Evolutionary conservation across 31 red algal genomes (phyloP), one percentile per base, ranked within the genome.

Genomic region (Bonnemaisonia californica): DNA sequence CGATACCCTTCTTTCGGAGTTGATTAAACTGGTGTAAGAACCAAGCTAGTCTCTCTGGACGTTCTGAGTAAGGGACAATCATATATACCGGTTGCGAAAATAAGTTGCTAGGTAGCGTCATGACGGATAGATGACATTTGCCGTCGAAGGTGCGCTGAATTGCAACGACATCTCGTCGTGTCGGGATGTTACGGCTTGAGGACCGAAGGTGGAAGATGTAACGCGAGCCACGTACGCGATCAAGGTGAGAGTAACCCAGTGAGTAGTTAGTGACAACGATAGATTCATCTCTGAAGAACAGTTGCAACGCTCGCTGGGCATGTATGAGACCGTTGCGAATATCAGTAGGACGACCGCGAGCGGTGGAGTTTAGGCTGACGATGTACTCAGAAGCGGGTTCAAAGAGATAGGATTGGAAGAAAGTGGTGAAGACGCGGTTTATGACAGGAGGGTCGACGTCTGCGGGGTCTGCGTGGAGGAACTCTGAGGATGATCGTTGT

Each of bases 21-120:
- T 40, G 27, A 24, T 82, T 78, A 54, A 90, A 90, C 70, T 83
- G 87, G 1, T 67, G 31, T 2, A 93, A 33, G 73, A 93, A 93
- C 83, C 83, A 87, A 21, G 38, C 19, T 29, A 93, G 62, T 28
- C 90, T 62, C 27, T 21, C 40, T 1, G 70, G 83, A 21, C 90
- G 83, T 8, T 83, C 62, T 38, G 77, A 59, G 47, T 93, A 93
- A 3, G 83, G 76, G 18, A 93, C 78, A 37, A 93, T 21, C 48
- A 93, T 47, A 33, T 77, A 79, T 12, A 90, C 40, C 5, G 69
- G n/a, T 37, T 78, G 27, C 21, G 70, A 2, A 18, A 70, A 68
- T 4, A 60, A 24, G 1, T 33, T 2, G 5, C 9, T n/a, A 1
- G 58, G 1, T 35, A 58, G 18, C 26, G 47, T 28, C 30, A 4